Evolutionary conservation across 1,284 basidiomycete species (phyloP).

Genomic region (Ganoderma boninense): DNA sequence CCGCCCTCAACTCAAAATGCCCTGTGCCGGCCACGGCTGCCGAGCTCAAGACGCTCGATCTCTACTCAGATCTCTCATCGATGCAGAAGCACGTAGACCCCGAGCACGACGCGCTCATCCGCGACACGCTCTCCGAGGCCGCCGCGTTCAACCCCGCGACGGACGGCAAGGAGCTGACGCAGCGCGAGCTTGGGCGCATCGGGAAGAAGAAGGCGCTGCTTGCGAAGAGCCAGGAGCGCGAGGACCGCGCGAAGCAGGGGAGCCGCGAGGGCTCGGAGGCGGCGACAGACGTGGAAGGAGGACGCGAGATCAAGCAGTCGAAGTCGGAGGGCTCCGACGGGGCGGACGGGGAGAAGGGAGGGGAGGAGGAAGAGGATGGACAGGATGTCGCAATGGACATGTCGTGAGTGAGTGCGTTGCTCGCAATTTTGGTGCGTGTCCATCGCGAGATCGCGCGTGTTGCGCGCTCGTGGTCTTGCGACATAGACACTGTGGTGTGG

Average conservation of each 20-base stretch:
- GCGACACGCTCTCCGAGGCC: slow-evolving; percentile 36
- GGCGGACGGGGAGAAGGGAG: not conserved
- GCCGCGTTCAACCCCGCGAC: slow-evolving; percentile 27
- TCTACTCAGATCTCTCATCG: slow-evolving; percentile 65
- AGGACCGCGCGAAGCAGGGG: slow-evolving; percentile 22
- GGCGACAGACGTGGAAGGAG: slow-evolving; percentile 7
- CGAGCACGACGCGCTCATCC: slow-evolving; percentile 52
- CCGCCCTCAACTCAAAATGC: slow-evolving; percentile 50
- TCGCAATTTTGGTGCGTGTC: not conserved
- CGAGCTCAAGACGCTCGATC: slow-evolving; percentile 61
- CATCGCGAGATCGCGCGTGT: not conserved
- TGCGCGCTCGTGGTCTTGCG: not conserved
- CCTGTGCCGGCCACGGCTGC: slow-evolving; percentile 53
- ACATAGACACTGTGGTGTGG: no score
- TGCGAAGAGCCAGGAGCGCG: slow-evolving; percentile 37
- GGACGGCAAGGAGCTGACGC: slow-evolving; percentile 36
- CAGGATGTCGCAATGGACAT: slow-evolving; percentile 1
- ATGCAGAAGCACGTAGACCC: slow-evolving; percentile 70
- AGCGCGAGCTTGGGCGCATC: slow-evolving; percentile 40
- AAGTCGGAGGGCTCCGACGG: slow-evolving; percentile 20
- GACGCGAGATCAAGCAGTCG: slow-evolving; percentile 23
- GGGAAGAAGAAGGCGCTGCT: slow-evolving; percentile 43
- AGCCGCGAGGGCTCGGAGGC: slow-evolving; percentile 14
- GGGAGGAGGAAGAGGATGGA: not conserved
- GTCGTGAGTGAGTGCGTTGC: not conserved